Evolutionary conservation across 441 rosid species (phyloP).

Genomic region (Pelargonium fulgidum): DNA sequence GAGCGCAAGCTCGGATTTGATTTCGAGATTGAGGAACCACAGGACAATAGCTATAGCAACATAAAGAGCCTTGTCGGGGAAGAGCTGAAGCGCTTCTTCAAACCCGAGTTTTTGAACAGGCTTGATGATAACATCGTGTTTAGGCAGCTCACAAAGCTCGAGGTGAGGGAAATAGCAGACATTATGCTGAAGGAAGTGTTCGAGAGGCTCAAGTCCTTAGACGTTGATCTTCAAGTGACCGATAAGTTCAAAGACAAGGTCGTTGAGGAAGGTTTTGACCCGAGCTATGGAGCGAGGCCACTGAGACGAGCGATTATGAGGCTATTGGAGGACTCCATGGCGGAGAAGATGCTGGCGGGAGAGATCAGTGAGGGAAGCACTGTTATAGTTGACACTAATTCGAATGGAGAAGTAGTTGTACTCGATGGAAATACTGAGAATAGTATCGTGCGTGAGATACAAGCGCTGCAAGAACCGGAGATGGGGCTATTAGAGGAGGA

Average conservation of each 20-base stretch:
- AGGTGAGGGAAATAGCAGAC: slow-evolving; percentile 87
- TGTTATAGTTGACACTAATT: slow-evolving; percentile 79
- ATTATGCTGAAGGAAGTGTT: slow-evolving; percentile 90
- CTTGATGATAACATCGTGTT: slow-evolving; percentile 97
- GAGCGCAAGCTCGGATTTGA: slow-evolving; percentile 87
- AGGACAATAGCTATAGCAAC: slow-evolving; percentile 72
- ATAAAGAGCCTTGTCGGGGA: slow-evolving; percentile 89
- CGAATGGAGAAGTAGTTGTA: slow-evolving; percentile 72
- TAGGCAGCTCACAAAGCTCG: slow-evolving; percentile 80
- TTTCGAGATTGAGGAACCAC: slow-evolving; percentile 37
- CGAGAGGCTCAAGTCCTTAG: slow-evolving; percentile 59
- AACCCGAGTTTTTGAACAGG: slow-evolving; percentile 92
- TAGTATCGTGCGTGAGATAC: slow-evolving; percentile 19
- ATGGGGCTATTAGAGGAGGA: no score
- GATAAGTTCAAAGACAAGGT: slow-evolving; percentile 87
- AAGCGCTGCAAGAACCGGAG: no score
- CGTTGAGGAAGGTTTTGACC: slow-evolving; percentile 90
- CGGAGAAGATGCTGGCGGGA: slow-evolving; percentile 92
- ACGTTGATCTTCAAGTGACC: slow-evolving; percentile 88
- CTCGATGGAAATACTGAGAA: slow-evolving; percentile 63
- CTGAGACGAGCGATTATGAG: slow-evolving; percentile 93
- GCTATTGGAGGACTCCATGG: slow-evolving; percentile 91
- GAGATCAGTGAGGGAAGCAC: slow-evolving; percentile 94
- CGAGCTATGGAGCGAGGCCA: slow-evolving; percentile 95
- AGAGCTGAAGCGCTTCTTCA: slow-evolving; percentile 81